A percentile compares a stretch with the other conserved stretches of the same genome.
phyloP scores from a whole-genome alignment of 352 stramenopile species.

The Phytopythium litorale region DNA sequence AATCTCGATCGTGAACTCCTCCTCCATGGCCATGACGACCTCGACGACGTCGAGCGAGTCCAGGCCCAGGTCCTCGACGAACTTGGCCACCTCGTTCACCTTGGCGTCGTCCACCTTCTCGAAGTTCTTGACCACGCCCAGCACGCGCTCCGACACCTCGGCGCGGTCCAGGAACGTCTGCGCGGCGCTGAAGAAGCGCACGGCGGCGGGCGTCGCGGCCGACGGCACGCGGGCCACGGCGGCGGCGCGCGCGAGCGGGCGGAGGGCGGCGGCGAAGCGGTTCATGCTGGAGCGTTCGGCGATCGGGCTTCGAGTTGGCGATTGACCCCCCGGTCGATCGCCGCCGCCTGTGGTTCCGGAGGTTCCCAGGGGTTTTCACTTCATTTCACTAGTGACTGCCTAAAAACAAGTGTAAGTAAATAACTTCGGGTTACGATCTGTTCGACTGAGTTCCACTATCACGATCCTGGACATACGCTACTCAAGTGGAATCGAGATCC shows the following conservation, averaged over 20 bases:
- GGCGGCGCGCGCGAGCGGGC: slow-evolving; percentile 56
- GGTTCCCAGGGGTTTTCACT: too few relatives aligned
- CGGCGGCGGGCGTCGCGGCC: slow-evolving; percentile 22
- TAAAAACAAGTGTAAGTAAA: too few relatives aligned
- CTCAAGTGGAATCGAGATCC: too few relatives aligned
- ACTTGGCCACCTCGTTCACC: slow-evolving; percentile 89
- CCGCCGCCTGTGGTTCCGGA: not conserved
- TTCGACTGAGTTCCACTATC: too few relatives aligned
- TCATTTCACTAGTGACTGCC: too few relatives aligned
- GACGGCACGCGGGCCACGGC: slow-evolving; percentile 34
- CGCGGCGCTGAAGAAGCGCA: slow-evolving; percentile 72
- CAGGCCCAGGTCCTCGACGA: slow-evolving; percentile 98
- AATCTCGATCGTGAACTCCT: slow-evolving; percentile 99
- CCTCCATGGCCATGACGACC: slow-evolving; percentile 99
- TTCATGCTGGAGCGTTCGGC: slow-evolving; percentile 42
- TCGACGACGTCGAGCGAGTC: slow-evolving; percentile 97
- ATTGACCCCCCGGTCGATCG: not conserved
- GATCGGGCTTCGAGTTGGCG: slow-evolving; percentile 1
- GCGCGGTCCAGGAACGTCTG: slow-evolving; percentile 87
- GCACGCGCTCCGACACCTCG: slow-evolving; percentile 97
- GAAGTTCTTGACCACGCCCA: slow-evolving; percentile 99
- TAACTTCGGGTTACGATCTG: too few relatives aligned
- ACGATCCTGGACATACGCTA: too few relatives aligned
- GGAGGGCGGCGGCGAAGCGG: slow-evolving; percentile 69
- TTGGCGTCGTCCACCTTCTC: slow-evolving; percentile 98